Evolutionary conservation across 2,329 filamentous ascomycete species (phyloP).

Genomic region (Fusarium buharicum): DNA sequence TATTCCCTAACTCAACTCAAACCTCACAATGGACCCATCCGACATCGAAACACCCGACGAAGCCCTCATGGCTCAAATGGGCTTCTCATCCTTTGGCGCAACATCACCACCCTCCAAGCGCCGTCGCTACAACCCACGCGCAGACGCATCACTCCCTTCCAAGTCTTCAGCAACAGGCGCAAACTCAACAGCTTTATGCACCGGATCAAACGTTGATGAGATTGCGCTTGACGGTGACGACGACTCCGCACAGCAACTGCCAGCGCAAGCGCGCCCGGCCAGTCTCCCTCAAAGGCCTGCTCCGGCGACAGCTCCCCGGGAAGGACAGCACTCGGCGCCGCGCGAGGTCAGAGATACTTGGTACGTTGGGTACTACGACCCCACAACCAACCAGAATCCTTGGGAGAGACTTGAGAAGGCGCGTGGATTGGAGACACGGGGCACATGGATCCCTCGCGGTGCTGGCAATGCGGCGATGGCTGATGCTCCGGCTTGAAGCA

Average conservation of each 20-base stretch:
- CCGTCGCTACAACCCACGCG: constrained; percentile 70
- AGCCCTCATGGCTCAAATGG: constrained; percentile 73
- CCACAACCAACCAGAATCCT: constrained; percentile 76
- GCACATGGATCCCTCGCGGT: constrained; percentile 55
- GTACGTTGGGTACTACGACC: constrained; percentile 76
- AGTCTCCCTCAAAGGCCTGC: constrained; percentile 50
- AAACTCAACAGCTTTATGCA: constrained; percentile 53
- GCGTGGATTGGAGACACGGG: constrained; percentile 56
- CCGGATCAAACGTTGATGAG: constrained; percentile 55
- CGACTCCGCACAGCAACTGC: constrained; percentile 11
- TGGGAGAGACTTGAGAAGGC: constrained; percentile 69
- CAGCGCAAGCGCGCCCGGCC: constrained; percentile 48
- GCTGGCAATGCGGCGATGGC: constrained; percentile 7
- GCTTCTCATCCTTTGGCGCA: constrained; percentile 76
- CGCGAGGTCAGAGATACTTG: constrained; percentile 55
- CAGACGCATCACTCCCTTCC: constrained; percentile 55
- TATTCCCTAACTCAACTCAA: background rate
- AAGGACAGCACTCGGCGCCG: constrained; percentile 22
- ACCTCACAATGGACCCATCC: constrained; percentile 1
- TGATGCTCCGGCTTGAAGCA: constrained; percentile 27
- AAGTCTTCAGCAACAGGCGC: constrained; percentile 47
- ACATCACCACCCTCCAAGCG: constrained; percentile 68
- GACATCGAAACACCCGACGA: constrained; percentile 42
- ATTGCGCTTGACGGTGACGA: constrained; percentile 56
- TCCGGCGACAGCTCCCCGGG: background rate